A percentile compares a stretch with the other conserved stretches of the same genome.
Conservation (phyloP, 306 rosid genomes). For the Castanea crenata region DNA sequence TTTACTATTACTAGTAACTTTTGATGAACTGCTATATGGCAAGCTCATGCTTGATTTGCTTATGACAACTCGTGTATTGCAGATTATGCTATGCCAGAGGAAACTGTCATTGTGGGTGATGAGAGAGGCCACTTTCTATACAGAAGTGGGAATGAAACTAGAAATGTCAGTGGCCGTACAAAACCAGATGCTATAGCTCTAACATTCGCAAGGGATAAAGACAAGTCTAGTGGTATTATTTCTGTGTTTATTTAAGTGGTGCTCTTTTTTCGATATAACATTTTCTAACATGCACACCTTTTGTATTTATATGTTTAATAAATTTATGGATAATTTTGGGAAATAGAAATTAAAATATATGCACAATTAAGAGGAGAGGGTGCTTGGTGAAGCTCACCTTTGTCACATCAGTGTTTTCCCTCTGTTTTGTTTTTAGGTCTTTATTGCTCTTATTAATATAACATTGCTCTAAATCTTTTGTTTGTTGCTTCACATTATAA, state of each 20-base stretch:
- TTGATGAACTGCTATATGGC: background rate
- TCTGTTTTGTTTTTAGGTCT: too few species aligned
- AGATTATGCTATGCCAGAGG: conserved; percentile 75
- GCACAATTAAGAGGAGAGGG: background rate
- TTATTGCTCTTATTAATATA: background rate
- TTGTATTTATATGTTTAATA: background rate
- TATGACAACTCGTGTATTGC: conserved; percentile 19
- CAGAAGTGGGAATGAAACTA: conserved; percentile 19
- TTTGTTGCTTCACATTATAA: background rate
- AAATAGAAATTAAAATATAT: background rate
- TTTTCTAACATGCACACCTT: too few species aligned
- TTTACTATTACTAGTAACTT: background rate
- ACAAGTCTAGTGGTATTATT: conserved; percentile 51
- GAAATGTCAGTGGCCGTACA: conserved; percentile 32
- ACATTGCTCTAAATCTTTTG: too few species aligned
- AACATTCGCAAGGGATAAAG: conserved; percentile 62
- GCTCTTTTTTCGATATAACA: background rate
- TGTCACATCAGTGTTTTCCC: too few species aligned
- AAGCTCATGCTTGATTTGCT: background rate
- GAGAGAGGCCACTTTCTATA: conserved; percentile 54
- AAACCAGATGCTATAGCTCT: conserved; percentile 68
- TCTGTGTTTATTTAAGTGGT: conserved; percentile 1
- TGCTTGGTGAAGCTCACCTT: background rate
- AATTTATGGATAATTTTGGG: background rate
- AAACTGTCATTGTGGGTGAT: conserved; percentile 74